Conservation (phyloP, 257 asterid genomes). For the Dorcoceras hygrometricum region DNA sequence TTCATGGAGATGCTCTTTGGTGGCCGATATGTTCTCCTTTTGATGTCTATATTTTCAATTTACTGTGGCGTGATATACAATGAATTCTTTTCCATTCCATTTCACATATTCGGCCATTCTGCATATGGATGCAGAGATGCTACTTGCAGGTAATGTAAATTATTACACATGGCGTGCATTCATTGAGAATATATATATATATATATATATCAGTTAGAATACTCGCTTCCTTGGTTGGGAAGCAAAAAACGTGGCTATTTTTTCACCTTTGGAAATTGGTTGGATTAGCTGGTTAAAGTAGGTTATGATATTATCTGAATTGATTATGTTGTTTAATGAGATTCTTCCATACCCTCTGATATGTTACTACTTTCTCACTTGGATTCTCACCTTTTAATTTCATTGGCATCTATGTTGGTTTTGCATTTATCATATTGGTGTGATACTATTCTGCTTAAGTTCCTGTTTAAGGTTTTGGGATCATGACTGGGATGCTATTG, state of each 20-base stretch:
- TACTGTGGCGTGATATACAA: constrained; percentile 98
- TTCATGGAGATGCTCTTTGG: constrained; percentile 99
- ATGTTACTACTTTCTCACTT: neutral
- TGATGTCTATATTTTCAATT: constrained; percentile 91
- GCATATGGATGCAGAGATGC: constrained; percentile 89
- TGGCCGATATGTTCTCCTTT: constrained; percentile 88
- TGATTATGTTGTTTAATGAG: neutral
- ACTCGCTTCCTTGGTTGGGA: constrained; percentile 2
- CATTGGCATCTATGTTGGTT: neutral
- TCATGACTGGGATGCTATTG: neutral
- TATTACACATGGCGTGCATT: constrained; percentile 17
- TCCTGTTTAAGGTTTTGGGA: neutral
- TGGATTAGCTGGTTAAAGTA: neutral
- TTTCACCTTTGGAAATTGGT: no score
- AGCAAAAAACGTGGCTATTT: no score
- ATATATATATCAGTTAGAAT: no score
- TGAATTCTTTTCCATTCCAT: constrained; percentile 95
- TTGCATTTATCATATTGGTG: neutral
- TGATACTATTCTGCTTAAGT: neutral
- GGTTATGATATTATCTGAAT: neutral
- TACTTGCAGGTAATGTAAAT: constrained; percentile 73
- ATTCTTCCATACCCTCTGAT: neutral
- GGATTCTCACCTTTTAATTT: no score
- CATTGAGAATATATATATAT: constrained; percentile 21
- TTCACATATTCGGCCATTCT: constrained; percentile 92